Conservation (phyloP, 2,329 filamentous ascomycete species). For the Phaeophleospora eucalypticola region DNA sequence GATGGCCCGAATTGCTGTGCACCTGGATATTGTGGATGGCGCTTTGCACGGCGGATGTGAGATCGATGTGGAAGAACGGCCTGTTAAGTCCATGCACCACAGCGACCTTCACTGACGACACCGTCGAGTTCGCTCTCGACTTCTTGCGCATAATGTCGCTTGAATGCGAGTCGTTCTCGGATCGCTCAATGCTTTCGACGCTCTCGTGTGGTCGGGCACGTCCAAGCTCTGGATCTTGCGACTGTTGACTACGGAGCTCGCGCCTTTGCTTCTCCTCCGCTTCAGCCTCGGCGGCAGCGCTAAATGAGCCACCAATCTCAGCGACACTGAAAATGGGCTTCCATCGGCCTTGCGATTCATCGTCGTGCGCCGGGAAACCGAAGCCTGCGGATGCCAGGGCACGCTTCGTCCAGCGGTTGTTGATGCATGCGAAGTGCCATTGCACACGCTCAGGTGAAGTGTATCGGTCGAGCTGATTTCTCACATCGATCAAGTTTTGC, state of each 20-base stretch:
- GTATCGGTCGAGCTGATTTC: slow-evolving; percentile 88
- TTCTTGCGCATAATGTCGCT: slow-evolving; percentile 45
- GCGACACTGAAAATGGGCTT: slow-evolving; percentile 94
- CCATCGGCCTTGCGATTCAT: slow-evolving; percentile 63
- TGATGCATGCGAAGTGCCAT: slow-evolving; percentile 94
- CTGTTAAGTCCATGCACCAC: slow-evolving; percentile 81
- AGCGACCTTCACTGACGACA: slow-evolving; percentile 43
- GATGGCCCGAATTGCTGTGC: slow-evolving; percentile 2
- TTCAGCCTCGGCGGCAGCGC: slow-evolving; percentile 66
- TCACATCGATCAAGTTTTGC: slow-evolving; percentile 87
- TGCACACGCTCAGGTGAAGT: slow-evolving; percentile 76
- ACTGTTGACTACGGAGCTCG: slow-evolving; percentile 32
- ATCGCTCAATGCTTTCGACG: slow-evolving; percentile 21
- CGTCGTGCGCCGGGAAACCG: slow-evolving; percentile 63
- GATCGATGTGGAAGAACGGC: slow-evolving; percentile 89
- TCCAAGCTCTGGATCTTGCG: slow-evolving; percentile 32
- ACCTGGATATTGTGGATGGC: slow-evolving; percentile 65
- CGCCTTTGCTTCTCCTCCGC: slow-evolving; percentile 55
- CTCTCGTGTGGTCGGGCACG: too few relatives aligned
- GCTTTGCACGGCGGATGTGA: slow-evolving; percentile 83
- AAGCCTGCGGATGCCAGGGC: slow-evolving; percentile 84
- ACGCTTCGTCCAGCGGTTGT: slow-evolving; percentile 91
- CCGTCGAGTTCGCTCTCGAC: slow-evolving; percentile 38
- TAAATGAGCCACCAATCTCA: slow-evolving; percentile 69
- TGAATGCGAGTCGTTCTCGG: slow-evolving; percentile 24